phyloP scores from a whole-genome alignment of 179 eudicot species.

The Kewa caespitosa region DNA sequence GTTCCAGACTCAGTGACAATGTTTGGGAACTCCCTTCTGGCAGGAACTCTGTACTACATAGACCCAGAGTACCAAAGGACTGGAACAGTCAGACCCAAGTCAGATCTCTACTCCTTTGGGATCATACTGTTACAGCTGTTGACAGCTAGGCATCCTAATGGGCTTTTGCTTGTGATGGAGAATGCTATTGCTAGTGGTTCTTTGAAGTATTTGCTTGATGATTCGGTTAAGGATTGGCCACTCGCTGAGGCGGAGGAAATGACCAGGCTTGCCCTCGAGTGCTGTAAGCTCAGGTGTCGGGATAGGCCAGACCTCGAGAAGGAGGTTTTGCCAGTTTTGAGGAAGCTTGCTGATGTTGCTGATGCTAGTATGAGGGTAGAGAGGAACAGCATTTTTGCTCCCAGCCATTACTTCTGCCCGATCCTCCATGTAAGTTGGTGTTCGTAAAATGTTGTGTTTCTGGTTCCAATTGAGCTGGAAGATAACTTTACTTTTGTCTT shows the following conservation, averaged over 20 bases:
- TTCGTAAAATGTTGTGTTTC: too few species aligned
- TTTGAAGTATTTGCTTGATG: slow-evolving; percentile 35
- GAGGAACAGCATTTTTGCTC: slow-evolving; percentile 37
- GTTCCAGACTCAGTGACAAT: slow-evolving; percentile 38
- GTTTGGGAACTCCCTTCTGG: slow-evolving; percentile 41
- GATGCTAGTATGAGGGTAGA: slow-evolving; percentile 48
- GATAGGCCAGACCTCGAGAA: slow-evolving; percentile 49
- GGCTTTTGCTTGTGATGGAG: slow-evolving; percentile 43
- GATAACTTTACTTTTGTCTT: too few species aligned
- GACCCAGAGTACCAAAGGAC: slow-evolving; percentile 51
- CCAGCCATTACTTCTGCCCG: slow-evolving; percentile 47
- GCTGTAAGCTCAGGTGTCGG: slow-evolving; percentile 44
- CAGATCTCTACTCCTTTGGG: slow-evolving; percentile 45
- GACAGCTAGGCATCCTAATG: slow-evolving; percentile 41
- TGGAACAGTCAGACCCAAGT: slow-evolving; percentile 42
- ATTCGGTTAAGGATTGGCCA: slow-evolving; percentile 42
- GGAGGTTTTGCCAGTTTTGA: slow-evolving; percentile 36
- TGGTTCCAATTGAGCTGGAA: too few species aligned
- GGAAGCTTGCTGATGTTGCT: slow-evolving; percentile 43
- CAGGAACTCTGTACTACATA: slow-evolving; percentile 41
- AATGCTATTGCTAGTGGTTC: slow-evolving; percentile 41
- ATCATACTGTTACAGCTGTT: slow-evolving; percentile 38
- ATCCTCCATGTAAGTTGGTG: slow-evolving; percentile 43
- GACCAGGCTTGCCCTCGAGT: slow-evolving; percentile 39
- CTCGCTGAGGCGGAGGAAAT: slow-evolving; percentile 38